Percentiles rank a stretch among this genome's conserved stretches.
phyloP scores from a whole-genome alignment of 176 grass and related monocot genomes.

The Melocanna baccifera region DNA sequence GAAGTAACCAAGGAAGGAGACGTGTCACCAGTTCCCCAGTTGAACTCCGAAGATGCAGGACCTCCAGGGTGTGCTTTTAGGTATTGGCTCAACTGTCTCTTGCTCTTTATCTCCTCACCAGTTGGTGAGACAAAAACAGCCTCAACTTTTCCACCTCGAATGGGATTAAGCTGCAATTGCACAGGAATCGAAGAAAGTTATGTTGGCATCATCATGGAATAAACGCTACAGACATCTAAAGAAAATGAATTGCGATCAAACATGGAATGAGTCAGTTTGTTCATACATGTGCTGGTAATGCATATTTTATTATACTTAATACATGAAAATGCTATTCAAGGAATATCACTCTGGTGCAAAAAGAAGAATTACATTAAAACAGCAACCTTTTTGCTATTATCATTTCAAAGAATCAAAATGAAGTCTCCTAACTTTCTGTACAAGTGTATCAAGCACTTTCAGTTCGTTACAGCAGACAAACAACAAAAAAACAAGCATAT shows the following conservation, averaged over 20 bases:
- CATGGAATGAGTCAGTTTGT: background rate
- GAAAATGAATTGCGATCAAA: background rate
- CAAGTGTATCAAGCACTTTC: background rate
- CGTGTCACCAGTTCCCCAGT: constrained; percentile 70
- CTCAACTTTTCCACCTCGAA: constrained; percentile 55
- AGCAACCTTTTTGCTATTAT: background rate
- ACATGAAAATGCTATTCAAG: background rate
- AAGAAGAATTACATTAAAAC: background rate
- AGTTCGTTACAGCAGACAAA: background rate
- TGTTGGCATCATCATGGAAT: background rate
- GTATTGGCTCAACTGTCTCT: constrained; percentile 68
- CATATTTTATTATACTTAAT: background rate
- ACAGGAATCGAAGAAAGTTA: background rate
- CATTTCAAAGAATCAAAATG: background rate
- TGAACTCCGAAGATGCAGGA: constrained; percentile 71
- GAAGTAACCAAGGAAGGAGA: background rate
- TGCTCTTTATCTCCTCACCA: constrained; percentile 88
- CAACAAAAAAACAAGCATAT: background rate
- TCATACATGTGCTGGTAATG: background rate
- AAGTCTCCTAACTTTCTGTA: background rate
- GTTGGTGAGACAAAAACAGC: constrained; percentile 67
- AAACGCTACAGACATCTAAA: background rate
- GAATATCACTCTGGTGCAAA: background rate
- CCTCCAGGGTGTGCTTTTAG: constrained; percentile 59
- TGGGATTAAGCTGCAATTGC: constrained; percentile 43